Conservation (phyloP, 2,329 filamentous ascomycete species). For the Xylariaceae sp. region DNA sequence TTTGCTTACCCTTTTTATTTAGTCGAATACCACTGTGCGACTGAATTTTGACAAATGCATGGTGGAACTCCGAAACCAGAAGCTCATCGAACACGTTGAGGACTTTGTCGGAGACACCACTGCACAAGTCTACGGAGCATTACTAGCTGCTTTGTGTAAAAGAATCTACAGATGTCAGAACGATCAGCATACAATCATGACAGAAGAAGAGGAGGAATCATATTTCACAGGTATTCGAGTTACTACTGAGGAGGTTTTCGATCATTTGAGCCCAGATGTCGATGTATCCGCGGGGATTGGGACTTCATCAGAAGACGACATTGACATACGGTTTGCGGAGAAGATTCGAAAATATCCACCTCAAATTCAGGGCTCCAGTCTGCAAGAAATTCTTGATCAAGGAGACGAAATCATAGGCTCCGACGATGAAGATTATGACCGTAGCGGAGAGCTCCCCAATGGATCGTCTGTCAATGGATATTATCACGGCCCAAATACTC, state of each 20-base stretch:
- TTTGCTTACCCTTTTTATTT: slow-evolving; percentile 35
- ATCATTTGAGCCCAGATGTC: slow-evolving; percentile 57
- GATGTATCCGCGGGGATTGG: slow-evolving; percentile 65
- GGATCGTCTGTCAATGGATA: slow-evolving; percentile 38
- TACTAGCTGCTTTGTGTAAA: slow-evolving; percentile 73
- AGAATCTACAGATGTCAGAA: slow-evolving; percentile 70
- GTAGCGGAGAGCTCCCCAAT: slow-evolving; percentile 35
- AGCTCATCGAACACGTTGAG: slow-evolving; percentile 74
- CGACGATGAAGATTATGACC: slow-evolving; percentile 46
- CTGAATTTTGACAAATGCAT: slow-evolving; percentile 86
- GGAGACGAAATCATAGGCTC: slow-evolving; percentile 40
- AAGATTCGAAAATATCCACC: slow-evolving; percentile 51
- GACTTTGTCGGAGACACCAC: slow-evolving; percentile 75
- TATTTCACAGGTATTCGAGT: slow-evolving; percentile 46
- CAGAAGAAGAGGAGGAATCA: slow-evolving; percentile 47
- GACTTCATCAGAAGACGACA: slow-evolving; percentile 50
- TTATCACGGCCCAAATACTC: slow-evolving; percentile 19
- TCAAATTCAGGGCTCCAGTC: slow-evolving; percentile 32
- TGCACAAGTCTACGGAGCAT: slow-evolving; percentile 75
- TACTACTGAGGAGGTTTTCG: slow-evolving; percentile 63
- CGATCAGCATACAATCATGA: slow-evolving; percentile 57
- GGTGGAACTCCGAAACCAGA: slow-evolving; percentile 80
- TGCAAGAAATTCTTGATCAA: slow-evolving; percentile 34
- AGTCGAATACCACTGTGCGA: slow-evolving; percentile 76
- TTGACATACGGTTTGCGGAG: slow-evolving; percentile 53